Base-by-base conservation (phyloP, 192 early-diverging fungal genomes). In the Pilobolus umbonatus region DNA sequence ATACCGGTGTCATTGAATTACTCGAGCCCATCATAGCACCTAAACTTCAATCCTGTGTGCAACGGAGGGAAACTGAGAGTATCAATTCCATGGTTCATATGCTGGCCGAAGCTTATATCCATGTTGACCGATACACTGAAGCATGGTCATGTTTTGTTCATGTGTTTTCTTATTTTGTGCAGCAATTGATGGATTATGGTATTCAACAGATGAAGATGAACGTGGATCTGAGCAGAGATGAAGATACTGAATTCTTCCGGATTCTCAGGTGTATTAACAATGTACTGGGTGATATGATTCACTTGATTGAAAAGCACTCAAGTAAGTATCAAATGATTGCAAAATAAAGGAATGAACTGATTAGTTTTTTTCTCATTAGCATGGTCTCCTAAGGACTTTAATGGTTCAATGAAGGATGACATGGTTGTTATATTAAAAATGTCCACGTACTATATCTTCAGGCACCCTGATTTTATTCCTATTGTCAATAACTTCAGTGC, bases 61-160 rank as follows among this genome's bases (percentile, higher is more conserved):
- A n/a, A n/a, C n/a, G n/a, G n/a, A n/a, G n/a, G n/a, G n/a, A n/a
- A n/a, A n/a, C n/a, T n/a, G n/a, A n/a, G n/a, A n/a, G n/a, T n/a
- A n/a, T n/a, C n/a, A n/a, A n/a, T n/a, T n/a, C n/a, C 14, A 42
- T 42, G 39, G 19, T 17, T n/a, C 14, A 42, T 42, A 42, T 42
- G 39, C 14, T 42, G 19, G 39, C 39, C 14, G 19, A 15, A 71
- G 71, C 72, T 9, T 73, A 76, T 28, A 58, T 67, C 5, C 58
- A 64, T 3, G 68, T 66, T 15, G 52, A 55, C 9, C 43, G 71
- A 17, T 46, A 51, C 12, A 4, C 15, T 12, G 62, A 71, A 35
- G 69, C 73, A 49, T 73, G 75, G 61, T 35, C 55, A 0, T 77
- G 71, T 35, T 68, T 63, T 6, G n/a, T 47, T 8, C 61, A 67